A percentile compares a stretch with the other conserved stretches of the same genome.
Conservation (phyloP, 192 early-diverging fungal genomes). For the Coemansia sp. region DNA sequence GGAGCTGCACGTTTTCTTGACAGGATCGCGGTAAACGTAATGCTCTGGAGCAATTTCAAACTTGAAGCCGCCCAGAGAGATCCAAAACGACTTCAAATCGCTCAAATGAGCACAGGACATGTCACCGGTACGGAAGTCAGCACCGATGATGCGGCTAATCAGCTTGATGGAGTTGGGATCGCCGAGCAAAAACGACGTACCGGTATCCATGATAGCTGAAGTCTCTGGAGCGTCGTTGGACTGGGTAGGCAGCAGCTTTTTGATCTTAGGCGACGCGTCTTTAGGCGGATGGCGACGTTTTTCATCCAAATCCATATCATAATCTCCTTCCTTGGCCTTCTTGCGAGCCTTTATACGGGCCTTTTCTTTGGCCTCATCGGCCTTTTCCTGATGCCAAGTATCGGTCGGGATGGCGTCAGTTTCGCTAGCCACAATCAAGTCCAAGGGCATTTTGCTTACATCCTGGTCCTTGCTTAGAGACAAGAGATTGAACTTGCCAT, state of each 20-base stretch:
- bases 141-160: conserved; percentile 54
- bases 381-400: conserved; percentile 9
- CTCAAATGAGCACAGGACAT: conserved; percentile 44
- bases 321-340: conserved; percentile 30
- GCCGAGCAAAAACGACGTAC: conserved; percentile 50
- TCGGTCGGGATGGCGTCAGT: conserved; percentile 18
- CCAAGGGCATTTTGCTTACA: conserved; percentile 31
- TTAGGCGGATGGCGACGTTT: conserved; percentile 26
- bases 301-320: conserved; percentile 25
- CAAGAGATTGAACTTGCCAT: conserved; percentile 47
- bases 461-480: conserved; percentile 46
- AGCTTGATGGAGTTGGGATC: conserved; percentile 46
- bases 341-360: conserved; percentile 16
- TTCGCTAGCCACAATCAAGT: conserved; percentile 20
- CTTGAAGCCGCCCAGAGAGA: conserved; percentile 45
- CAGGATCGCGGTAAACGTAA: conserved; percentile 46
- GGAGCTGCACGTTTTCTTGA: conserved; percentile 46
- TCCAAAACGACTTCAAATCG: conserved; percentile 47
- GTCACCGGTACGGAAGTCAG: conserved; percentile 48
- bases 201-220: conserved; percentile 51
- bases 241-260: conserved; percentile 33
- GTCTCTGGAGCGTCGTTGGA: conserved; percentile 29
- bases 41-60: conserved; percentile 50
- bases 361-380: conserved; percentile 22
- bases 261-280: conserved; percentile 43